These are phyloP conservation scores for Cephaloascus fragrans DNA, from an alignment of 805 yeast genomes.

Conservation along the genomic window DNA sequence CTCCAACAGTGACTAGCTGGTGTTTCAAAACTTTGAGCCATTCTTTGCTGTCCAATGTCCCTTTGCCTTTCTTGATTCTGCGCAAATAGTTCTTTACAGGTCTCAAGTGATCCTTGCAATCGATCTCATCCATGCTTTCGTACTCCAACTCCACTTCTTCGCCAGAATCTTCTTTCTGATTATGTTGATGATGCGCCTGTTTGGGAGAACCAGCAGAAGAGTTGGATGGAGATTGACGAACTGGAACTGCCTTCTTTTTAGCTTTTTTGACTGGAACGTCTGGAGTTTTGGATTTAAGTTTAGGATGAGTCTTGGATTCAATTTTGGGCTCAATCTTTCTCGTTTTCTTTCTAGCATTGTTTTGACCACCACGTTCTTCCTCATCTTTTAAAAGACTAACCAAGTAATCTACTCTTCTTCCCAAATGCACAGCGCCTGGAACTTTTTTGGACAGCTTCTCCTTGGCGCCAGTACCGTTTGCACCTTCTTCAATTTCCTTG, in stretches of 20 bases:
- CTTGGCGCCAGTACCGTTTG: slow-evolving; percentile 17
- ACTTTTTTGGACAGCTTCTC: slow-evolving; percentile 50
- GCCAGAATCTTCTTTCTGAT: too few species aligned
- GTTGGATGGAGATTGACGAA: slow-evolving; percentile 7
- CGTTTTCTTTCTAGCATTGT: slow-evolving; percentile 9
- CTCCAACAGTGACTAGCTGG: slow-evolving; percentile 67
- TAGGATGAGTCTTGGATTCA: slow-evolving; percentile 2
- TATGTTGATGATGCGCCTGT: slow-evolving; percentile 7
- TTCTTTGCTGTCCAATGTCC: slow-evolving; percentile 64
- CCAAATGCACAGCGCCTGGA: slow-evolving; percentile 88
- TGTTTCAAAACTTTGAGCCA: slow-evolving; percentile 65
- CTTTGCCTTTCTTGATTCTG: slow-evolving; percentile 59
- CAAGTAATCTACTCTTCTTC: slow-evolving; percentile 85
- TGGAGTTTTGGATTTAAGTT: slow-evolving; percentile 7
- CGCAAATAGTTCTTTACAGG: slow-evolving; percentile 61
- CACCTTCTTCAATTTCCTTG: slow-evolving; percentile 13
- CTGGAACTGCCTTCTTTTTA: slow-evolving; percentile 11
- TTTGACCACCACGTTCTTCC: slow-evolving; percentile 17
- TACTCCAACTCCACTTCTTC: slow-evolving; percentile 41
- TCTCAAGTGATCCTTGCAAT: slow-evolving; percentile 50
- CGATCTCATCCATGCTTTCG: slow-evolving; percentile 69
- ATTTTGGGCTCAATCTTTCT: slow-evolving; percentile 6
- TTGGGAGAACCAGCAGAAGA: slow-evolving; percentile 9
- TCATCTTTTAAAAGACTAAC: slow-evolving; percentile 61
- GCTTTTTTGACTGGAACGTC: slow-evolving; percentile 11